phyloP scores from a whole-genome alignment of 2,329 filamentous ascomycete genomes.

The Fusarium paranaense region DNA sequence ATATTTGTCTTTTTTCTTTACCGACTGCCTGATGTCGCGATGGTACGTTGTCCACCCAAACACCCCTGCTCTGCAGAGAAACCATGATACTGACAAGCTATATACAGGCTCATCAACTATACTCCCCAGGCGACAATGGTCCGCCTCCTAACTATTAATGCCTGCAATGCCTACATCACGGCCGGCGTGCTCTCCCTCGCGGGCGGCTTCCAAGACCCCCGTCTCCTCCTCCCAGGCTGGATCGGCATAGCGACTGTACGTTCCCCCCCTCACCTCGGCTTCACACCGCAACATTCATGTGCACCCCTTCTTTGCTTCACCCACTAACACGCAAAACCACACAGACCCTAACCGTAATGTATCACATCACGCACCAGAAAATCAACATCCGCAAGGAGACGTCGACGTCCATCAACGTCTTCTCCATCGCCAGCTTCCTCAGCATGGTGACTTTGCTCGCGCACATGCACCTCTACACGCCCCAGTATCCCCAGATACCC shows the following conservation, averaged over 20 bases:
- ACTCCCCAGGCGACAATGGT: constrained; percentile 84
- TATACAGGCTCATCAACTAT: constrained; percentile 80
- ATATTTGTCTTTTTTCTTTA: constrained; percentile 85
- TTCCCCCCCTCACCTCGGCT: constrained; percentile 20
- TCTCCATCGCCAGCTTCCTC: constrained; percentile 80
- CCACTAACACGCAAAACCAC: constrained; percentile 7
- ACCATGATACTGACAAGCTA: constrained; percentile 16
- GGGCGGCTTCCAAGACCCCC: constrained; percentile 76
- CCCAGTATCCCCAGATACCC: constrained; percentile 71
- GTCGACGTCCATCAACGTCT: constrained; percentile 79
- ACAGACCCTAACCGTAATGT: constrained; percentile 77
- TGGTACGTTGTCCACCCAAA: constrained; percentile 64
- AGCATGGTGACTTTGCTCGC: constrained; percentile 77
- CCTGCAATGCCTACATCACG: constrained; percentile 80
- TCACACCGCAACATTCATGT: constrained; percentile 1
- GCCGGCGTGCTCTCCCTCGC: constrained; percentile 77
- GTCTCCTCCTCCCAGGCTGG: constrained; percentile 81
- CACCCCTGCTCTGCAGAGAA: not conserved
- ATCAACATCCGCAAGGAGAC: constrained; percentile 85
- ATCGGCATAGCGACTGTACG: constrained; percentile 79
- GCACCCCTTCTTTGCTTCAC: not conserved
- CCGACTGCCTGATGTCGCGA: constrained; percentile 85
- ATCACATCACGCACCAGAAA: constrained; percentile 82
- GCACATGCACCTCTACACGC: constrained; percentile 72
- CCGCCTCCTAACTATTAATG: constrained; percentile 80